Base-by-base conservation (phyloP, 768 basidiomycete species). In the Pleurotus tuber-regium region DNA sequence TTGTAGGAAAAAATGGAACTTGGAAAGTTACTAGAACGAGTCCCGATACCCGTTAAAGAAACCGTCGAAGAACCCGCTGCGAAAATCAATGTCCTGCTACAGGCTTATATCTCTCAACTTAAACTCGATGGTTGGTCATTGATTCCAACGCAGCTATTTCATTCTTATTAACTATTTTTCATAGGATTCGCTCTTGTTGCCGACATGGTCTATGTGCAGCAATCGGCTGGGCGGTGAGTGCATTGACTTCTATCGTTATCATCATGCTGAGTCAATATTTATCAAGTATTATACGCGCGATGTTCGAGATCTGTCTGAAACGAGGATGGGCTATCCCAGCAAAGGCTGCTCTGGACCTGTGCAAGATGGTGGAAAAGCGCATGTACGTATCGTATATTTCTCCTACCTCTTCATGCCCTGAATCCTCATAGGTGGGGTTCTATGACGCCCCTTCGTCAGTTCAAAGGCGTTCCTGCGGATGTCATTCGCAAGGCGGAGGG, bases 271-370 rank as follows among this genome's bases (percentile, higher is more conserved):
- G 23, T 39, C 19, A 47, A 14, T 25, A 36, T 25, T 5, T 12
- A 8, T 11, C 43, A 33, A 88, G 89, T 60, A 97, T 98, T 60
- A 72, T 98, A 31, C 92, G 94, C 16, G 96, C 96, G 12, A 90
- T 99, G 63, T 98, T 94, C 59, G 96, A 99, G 69, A 99, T 98
- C 51, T 98, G 95, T 65, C 72, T 98, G 53, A 97, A 96, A 71
- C 86, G 94, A 36, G 95, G 95, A n/a, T 99, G 97, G 97, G 92
- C 97, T 2, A 78, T 88, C 1, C 92, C 95, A 0, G 93, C 96
- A 0, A 86, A 92, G 59, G 87, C 91, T 5, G 92, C 92, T 3
- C 77, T 98, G 24, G 89, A 93, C 54, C 70, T 99, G 52, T 98
- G 94, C 75, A 98, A 98, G 72, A 96, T 96, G 93, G 89, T 92